Base-by-base conservation (phyloP, 192 early-diverging fungal species). In the Coemansia sp. region DNA sequence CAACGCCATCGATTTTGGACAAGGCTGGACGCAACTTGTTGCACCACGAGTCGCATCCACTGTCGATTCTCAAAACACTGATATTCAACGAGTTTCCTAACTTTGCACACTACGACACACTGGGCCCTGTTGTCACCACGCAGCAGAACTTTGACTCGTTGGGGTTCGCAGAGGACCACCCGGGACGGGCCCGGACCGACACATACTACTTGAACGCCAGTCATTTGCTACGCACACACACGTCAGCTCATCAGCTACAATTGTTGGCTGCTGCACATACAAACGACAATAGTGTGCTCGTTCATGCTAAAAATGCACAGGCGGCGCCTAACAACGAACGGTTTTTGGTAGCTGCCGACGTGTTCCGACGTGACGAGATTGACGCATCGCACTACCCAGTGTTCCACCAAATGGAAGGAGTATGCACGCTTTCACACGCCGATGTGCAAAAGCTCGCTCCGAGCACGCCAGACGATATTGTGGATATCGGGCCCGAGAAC, bases 331-430 rank as follows among this genome's bases (percentile, higher is more conserved):
- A 34, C 6, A 76, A 82, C 12, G 74, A 85, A 42, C 87, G 88
- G 57, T 85, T 93, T 66, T 80, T 98, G 20, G 85, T 97, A n/a
- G 91, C 91, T n/a, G 97, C 93, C 5, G 97, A 98, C 78, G 95
- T 97, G 7, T 98, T 97, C 76, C 76, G 97, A 11, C 85, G 95
- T 25, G 97, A 98, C 67, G 97, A 98, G 67, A 95, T 98, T 61
- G 95, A 98, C 65, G 83, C 88, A 5, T 90, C 85, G 58, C 97
- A 98, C 67, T 98, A 97, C 72, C 97, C 97, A 0, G 93, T 93
- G 4, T 98, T 98, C 72, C 97, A 98, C 65, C 97, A 98, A 72
- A 96, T 98, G 89, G 97, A 98, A 64, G 97, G 94, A 6, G 88
- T 95, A 28, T 86, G 89, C 31, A 71, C 77, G 18, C 74, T 84